Conservation (phyloP, 345 rosid species). For the Eutrema japonicum region DNA sequence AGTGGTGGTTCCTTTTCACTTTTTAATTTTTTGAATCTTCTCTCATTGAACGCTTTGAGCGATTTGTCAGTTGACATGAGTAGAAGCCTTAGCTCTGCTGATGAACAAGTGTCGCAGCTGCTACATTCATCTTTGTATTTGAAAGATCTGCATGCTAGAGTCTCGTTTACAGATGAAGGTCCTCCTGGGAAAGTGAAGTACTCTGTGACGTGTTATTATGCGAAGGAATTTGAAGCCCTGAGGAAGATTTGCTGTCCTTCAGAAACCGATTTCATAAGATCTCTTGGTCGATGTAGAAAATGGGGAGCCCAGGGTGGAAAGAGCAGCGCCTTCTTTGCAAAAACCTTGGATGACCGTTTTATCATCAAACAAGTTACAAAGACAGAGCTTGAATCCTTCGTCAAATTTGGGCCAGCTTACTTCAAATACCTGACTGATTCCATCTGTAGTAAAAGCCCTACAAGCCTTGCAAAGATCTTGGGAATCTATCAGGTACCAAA, state of each 20-base stretch:
- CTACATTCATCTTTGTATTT: slow-evolving; percentile 61
- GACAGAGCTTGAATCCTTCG: slow-evolving; percentile 94
- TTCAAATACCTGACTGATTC: slow-evolving; percentile 84
- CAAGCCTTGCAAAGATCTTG: slow-evolving; percentile 91
- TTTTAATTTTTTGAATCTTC: slow-evolving; percentile 61
- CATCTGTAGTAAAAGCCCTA: slow-evolving; percentile 74
- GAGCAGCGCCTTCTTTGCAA: slow-evolving; percentile 98
- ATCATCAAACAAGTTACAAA: slow-evolving; percentile 95
- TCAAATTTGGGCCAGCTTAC: slow-evolving; percentile 86
- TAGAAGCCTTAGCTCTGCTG: slow-evolving; percentile 55
- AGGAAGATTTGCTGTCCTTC: slow-evolving; percentile 88
- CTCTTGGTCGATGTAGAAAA: slow-evolving; percentile 96
- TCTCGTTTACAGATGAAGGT: slow-evolving; percentile 73
- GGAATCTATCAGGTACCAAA: slow-evolving; percentile 92
- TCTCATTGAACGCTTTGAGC: slow-evolving; percentile 56
- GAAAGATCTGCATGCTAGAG: slow-evolving; percentile 74
- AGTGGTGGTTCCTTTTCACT: slow-evolving; percentile 54
- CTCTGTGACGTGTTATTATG: slow-evolving; percentile 84
- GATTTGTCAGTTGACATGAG: slow-evolving; percentile 57
- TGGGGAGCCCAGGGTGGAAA: slow-evolving; percentile 99
- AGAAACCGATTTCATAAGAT: slow-evolving; percentile 80
- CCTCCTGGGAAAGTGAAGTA: slow-evolving; percentile 81
- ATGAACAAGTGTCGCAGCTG: slow-evolving; percentile 62
- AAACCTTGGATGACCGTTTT: slow-evolving; percentile 93
- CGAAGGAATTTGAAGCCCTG: slow-evolving; percentile 81